phyloP scores from a whole-genome alignment of 257 asterid genomes.

The Plantago major region DNA sequence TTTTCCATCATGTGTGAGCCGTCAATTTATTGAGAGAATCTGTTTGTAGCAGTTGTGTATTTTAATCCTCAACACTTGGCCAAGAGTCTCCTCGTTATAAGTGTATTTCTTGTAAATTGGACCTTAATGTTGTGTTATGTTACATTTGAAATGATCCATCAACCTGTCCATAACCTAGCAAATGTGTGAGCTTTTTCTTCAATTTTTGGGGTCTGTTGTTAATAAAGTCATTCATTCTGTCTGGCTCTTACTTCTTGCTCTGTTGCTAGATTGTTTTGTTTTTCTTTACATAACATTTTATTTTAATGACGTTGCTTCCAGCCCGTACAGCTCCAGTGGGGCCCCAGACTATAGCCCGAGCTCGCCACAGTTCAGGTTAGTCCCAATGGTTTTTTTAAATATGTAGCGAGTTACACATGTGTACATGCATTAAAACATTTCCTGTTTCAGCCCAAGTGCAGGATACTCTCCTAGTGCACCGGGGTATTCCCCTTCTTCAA shows the following conservation, averaged over 20 bases:
- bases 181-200: too few species aligned
- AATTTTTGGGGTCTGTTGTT: background rate
- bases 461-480: slow-evolving; percentile 98
- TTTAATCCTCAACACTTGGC: too few species aligned
- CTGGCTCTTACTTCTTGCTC: background rate
- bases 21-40: too few species aligned
- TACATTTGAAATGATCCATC: too few species aligned
- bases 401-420: too few species aligned
- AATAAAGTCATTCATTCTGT: background rate
- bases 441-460: slow-evolving; percentile 72
- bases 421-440: background rate
- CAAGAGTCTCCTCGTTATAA: background rate
- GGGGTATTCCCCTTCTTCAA: slow-evolving; percentile 88
- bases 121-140: too few species aligned
- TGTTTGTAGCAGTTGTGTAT: too few species aligned
- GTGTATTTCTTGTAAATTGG: background rate
- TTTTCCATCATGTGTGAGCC: too few species aligned
- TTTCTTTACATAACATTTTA: slow-evolving; percentile 12
- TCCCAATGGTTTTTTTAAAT: background rate
- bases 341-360: slow-evolving; percentile 82
- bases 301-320: slow-evolving; percentile 29
- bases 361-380: slow-evolving; percentile 90
- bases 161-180: too few species aligned
- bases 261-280: background rate
- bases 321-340: slow-evolving; percentile 65